Base-by-base conservation (phyloP, 2,329 filamentous ascomycete species). In the Metarhizium robertsii region DNA sequence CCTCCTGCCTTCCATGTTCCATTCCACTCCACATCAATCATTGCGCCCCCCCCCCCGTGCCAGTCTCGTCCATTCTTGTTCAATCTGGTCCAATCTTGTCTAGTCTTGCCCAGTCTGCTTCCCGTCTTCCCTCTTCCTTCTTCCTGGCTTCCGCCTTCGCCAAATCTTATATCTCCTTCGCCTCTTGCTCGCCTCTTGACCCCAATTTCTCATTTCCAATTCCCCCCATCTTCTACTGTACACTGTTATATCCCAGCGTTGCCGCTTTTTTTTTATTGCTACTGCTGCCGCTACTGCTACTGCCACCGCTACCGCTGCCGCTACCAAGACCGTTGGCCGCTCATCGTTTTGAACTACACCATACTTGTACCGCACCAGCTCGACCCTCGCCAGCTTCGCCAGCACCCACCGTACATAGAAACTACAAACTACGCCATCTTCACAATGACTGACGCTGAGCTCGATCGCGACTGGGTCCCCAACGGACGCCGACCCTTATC, bases 401-500 rank as follows among this genome's bases (percentile, higher is more conserved):
- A 16, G 13, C 38, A 6, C 11, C 38, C 8, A 30, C 30, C 51
- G 48, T 46, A 52, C 47, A 32, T 51, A 16, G 10, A 53, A 45
- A 40, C 29, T 42, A 50, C 29, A 57, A 60, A 53, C 55, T 53
- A 64, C 11, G 16, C 36, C 45, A 43, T 40, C 34, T 30, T 63
- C 62, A 68, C 65, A 59, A 66, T 71, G 64, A 79, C 85, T 61
- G 86, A 89, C 74, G 80, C 81, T 61, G 86, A 89, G 68, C 80
- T 88, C 67, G 84, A 90, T 68, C 81, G 81, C 66, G 85, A 89
- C 73, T 92, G 87, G 88, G 84, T 90, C 80, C 87, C 88, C 63
- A 92, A 77, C 68, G 83, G 80, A 67, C 80, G 80, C 66, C 87
- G 90, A 61, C 90, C 90, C 61, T 87, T 92, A 75, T 94, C 90